Base-by-base conservation (phyloP, 2,329 filamentous ascomycete genomes). In the Phoma sp. region DNA sequence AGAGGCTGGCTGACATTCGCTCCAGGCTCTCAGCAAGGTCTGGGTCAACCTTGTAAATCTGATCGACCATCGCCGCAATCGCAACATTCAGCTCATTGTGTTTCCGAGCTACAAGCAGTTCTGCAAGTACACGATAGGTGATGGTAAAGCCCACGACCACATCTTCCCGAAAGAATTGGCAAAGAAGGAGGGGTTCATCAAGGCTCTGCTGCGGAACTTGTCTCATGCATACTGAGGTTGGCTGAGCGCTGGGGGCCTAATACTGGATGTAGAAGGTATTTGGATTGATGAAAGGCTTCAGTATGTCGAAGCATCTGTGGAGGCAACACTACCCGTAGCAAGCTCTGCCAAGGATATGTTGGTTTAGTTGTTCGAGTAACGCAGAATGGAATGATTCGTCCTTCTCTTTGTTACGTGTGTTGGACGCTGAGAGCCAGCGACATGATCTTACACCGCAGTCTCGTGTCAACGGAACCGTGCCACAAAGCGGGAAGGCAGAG, bases 151-250 rank as follows among this genome's bases (percentile, higher is more conserved):
- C 8, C 15, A 38, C 12, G n/a, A 41, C 19, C 62, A 61, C 9
- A 49, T 38, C 9, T 69, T 69, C 25, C 64, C 65, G 0, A 63
- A 48, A 44, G 41, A 50, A 15, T 36, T 29, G 8, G 68, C 70
- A 1, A 73, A 72, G 53, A 19, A 58, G 2, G 61, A 63, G 19
- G 63, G 67, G 1, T 67, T 67, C 44, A 56, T 70, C 33, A 63
- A 45, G 15, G 52, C 56, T 4, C 33, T 69, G 12, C 55, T 69
- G 6, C 24, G 25, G 5, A 43, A 24, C 12, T 22, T 43, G 38
- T 13, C n/a, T 27, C 22, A 9, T 6, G 10, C 2, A 8, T 40
- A 13, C 21, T 40, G 15, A 40, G 22, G 22, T 4, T 3, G 9
- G 13, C 38, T 40, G 21, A 27, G 36, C 21, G 3, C 15, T 22